Percentiles rank a stretch among this genome's conserved stretches.
These are phyloP conservation scores for Tolypocladium inflatum DNA, from an alignment of 2,329 filamentous ascomycete species.

Conservation along the genomic window DNA sequence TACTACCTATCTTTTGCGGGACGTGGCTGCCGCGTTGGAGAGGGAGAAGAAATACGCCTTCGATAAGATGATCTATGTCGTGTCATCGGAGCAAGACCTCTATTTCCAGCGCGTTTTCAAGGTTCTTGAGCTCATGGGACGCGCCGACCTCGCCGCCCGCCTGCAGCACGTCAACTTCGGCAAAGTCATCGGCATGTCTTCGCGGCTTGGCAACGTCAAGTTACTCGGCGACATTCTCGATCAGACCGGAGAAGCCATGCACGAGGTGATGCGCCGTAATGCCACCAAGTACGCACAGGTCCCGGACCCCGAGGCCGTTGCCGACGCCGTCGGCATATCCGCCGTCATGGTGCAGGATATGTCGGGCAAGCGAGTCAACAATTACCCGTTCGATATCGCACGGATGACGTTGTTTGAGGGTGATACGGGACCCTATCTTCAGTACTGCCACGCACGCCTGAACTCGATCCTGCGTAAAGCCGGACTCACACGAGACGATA, in stretches of 20 bases:
- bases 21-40: slow-evolving; percentile 54
- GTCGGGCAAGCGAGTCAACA: slow-evolving; percentile 47
- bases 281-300: slow-evolving; percentile 56
- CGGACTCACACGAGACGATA: slow-evolving; percentile 3
- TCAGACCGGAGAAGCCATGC: slow-evolving; percentile 56
- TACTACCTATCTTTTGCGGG: slow-evolving; percentile 58
- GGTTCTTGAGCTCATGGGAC: slow-evolving; percentile 20
- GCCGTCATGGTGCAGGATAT: slow-evolving; percentile 69
- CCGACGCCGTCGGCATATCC: slow-evolving; percentile 57
- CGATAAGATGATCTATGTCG: slow-evolving; percentile 31
- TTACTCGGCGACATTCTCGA: slow-evolving; percentile 47
- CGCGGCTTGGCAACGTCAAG: slow-evolving; percentile 37
- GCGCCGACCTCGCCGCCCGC: slow-evolving; percentile 14
- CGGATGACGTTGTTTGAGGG: slow-evolving; percentile 66
- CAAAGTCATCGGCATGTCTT: slow-evolving; percentile 34
- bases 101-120: slow-evolving; percentile 23
- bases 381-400: slow-evolving; percentile 58
- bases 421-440: slow-evolving; percentile 64
- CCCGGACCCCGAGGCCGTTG: slow-evolving; percentile 49
- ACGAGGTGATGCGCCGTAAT: slow-evolving; percentile 60
- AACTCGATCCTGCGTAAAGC: slow-evolving; percentile 28
- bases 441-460: slow-evolving; percentile 59
- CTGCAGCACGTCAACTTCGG: slow-evolving; percentile 35
- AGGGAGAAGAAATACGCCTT: slow-evolving; percentile 31
- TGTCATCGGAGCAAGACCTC: slow-evolving; percentile 21